Evolutionary conservation across 2,329 filamentous ascomycete species (phyloP).

Genomic region (Sordariomycetes sp.): DNA sequence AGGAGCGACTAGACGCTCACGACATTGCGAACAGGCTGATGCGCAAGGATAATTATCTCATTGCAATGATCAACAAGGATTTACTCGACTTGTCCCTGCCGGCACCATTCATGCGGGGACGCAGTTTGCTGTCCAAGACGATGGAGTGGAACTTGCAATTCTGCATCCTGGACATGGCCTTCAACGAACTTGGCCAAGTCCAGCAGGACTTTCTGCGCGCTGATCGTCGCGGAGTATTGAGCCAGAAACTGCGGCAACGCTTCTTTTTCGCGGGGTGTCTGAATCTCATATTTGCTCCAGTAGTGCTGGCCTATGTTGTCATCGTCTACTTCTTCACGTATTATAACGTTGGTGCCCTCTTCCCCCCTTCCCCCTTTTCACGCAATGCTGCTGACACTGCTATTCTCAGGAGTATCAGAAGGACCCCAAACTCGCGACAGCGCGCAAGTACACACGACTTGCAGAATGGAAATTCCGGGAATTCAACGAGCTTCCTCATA

Average conservation of each 20-base stretch:
- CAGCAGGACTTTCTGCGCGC: conserved; percentile 79
- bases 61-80: conserved; percentile 96
- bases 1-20: conserved; percentile 89
- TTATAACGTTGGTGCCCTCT: conserved; percentile 59
- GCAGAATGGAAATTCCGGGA: conserved; percentile 98
- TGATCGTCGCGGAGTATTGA: conserved; percentile 68
- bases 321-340: conserved; percentile 91
- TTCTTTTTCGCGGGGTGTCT: conserved; percentile 78
- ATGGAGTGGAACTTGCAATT: conserved; percentile 89
- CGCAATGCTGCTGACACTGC: conserved; percentile 1
- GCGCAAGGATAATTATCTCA: conserved; percentile 94
- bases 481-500: conserved; percentile 91
- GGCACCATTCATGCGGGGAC: conserved; percentile 69
- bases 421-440: conserved; percentile 77
- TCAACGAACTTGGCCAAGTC: conserved; percentile 82
- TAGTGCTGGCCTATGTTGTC: conserved; percentile 77
- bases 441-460: conserved; percentile 78
- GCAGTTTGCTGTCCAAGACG: conserved; percentile 80
- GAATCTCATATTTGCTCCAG: conserved; percentile 78
- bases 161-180: conserved; percentile 87
- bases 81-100: conserved; percentile 80
- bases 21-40: conserved; percentile 96
- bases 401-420: conserved; percentile 75
- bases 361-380: neutral
- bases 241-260: conserved; percentile 65